A percentile compares a stretch with the other conserved stretches of the same genome.
phyloP scores from a whole-genome alignment of 805 yeast genomes.

The Myxozyma udenii region DNA sequence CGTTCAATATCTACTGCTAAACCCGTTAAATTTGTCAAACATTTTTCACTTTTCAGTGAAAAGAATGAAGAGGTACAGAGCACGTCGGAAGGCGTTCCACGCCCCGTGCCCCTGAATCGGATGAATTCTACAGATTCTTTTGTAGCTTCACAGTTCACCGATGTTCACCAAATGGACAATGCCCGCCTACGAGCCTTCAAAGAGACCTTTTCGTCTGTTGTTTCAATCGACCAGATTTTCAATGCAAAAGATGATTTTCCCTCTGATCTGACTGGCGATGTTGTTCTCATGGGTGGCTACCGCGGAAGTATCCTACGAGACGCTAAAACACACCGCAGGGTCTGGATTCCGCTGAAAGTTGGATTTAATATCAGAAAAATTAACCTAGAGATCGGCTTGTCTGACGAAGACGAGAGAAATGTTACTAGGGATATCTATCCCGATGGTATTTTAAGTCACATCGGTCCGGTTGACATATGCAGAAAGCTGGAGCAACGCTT shows the following conservation, averaged over 20 bases:
- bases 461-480: slow-evolving; percentile 85
- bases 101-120: not conserved
- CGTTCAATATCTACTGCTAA: not conserved
- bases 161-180: slow-evolving; percentile 55
- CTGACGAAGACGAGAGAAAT: slow-evolving; percentile 60
- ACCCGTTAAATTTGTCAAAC: not conserved
- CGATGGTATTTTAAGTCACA: slow-evolving; percentile 72
- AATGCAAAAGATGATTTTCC: slow-evolving; percentile 33
- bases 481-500: slow-evolving; percentile 57
- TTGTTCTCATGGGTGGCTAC: slow-evolving; percentile 82
- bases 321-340: slow-evolving; percentile 56
- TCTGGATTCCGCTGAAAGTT: slow-evolving; percentile 85
- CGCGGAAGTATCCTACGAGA: slow-evolving; percentile 79
- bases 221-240: slow-evolving; percentile 40
- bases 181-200: slow-evolving; percentile 68
- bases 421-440: slow-evolving; percentile 58
- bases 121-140: not conserved
- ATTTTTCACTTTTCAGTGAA: slow-evolving; percentile 1
- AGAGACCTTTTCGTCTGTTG: slow-evolving; percentile 54
- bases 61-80: not conserved
- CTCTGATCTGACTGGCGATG: slow-evolving; percentile 63
- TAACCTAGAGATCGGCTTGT: slow-evolving; percentile 70
- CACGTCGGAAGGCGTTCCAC: not conserved
- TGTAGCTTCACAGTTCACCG: slow-evolving; percentile 39
- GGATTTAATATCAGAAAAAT: slow-evolving; percentile 72